phyloP scores from a whole-genome alignment of 1,284 basidiomycete species.

The Leccinum pachyderme region DNA sequence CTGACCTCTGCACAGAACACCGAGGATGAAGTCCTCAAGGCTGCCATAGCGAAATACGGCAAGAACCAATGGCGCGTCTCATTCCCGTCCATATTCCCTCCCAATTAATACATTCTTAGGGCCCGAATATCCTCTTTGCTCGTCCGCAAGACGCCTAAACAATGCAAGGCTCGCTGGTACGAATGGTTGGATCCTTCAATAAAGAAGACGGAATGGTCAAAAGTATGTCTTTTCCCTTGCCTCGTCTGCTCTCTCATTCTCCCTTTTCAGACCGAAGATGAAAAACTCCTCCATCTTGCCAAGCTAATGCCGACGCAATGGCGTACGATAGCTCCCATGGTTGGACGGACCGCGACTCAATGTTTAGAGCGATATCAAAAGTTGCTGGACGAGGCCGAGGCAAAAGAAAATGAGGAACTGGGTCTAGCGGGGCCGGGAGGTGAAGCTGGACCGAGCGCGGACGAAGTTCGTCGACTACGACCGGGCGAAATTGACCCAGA shows the following conservation, averaged over 20 bases:
- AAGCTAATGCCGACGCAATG: slow-evolving; percentile 99
- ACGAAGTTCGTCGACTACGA: slow-evolving; percentile 85
- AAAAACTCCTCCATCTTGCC: slow-evolving; percentile 96
- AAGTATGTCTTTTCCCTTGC: slow-evolving; percentile 47
- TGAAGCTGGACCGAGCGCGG: slow-evolving; percentile 84
- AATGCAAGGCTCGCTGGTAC: slow-evolving; percentile 99
- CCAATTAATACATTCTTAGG: slow-evolving; percentile 46
- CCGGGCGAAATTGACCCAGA: slow-evolving; percentile 99
- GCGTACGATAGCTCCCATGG: slow-evolving; percentile 98
- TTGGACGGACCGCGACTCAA: slow-evolving; percentile 98
- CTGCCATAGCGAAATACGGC: slow-evolving; percentile 96
- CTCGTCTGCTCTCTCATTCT: background rate
- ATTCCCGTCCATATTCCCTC: background rate
- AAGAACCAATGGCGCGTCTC: slow-evolving; percentile 86
- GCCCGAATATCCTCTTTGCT: slow-evolving; percentile 97
- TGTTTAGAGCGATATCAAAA: slow-evolving; percentile 99
- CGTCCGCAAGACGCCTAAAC: slow-evolving; percentile 98
- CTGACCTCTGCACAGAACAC: slow-evolving; percentile 59
- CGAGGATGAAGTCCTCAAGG: slow-evolving; percentile 97
- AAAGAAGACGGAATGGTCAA: slow-evolving; percentile 99
- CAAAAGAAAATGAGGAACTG: slow-evolving; percentile 90
- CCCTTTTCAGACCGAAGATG: slow-evolving; percentile 80
- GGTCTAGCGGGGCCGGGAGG: slow-evolving; percentile 82
- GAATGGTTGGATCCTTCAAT: slow-evolving; percentile 99
- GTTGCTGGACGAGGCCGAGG: slow-evolving; percentile 94